A percentile compares a stretch with the other conserved stretches of the same genome.
Conservation (phyloP, 306 rosid species). For the Senna tora region DNA sequence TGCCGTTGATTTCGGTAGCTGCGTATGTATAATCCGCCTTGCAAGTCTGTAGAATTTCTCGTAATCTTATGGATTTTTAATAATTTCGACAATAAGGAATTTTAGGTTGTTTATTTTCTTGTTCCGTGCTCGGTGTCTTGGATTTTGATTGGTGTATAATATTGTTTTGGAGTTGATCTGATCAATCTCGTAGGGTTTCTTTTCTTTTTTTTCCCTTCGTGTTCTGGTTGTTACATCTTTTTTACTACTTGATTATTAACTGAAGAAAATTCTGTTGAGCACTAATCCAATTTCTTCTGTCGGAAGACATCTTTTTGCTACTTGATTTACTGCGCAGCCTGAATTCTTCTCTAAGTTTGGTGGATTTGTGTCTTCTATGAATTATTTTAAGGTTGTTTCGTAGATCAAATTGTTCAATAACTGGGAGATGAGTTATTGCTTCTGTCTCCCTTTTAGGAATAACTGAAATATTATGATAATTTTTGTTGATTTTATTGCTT, state of each 20-base stretch:
- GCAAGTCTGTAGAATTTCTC: conserved; percentile 18
- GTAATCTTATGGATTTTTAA: neutral
- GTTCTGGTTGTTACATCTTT: neutral
- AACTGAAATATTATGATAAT: neutral
- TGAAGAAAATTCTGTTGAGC: neutral
- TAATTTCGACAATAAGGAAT: neutral
- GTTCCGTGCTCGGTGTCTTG: neutral
- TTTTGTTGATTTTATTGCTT: neutral
- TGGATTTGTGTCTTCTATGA: conserved; percentile 17
- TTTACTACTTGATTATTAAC: neutral
- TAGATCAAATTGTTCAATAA: too few relatives aligned
- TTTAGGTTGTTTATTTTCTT: neutral
- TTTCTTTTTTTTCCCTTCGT: neutral
- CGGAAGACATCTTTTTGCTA: too few relatives aligned
- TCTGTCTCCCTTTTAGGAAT: conserved; percentile 2
- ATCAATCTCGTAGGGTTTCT: neutral
- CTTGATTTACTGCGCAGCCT: conserved; percentile 16
- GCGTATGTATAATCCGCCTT: conserved; percentile 6
- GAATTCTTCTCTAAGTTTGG: conserved; percentile 20
- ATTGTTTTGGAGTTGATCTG: conserved; percentile 36
- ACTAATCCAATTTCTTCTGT: conserved; percentile 11
- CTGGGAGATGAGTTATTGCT: neutral
- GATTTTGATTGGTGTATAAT: conserved; percentile 24
- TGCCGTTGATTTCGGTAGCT: neutral
- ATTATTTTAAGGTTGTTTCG: conserved; percentile 4